These are phyloP conservation scores for Debaryomyces psychrophilus DNA, from an alignment of 1,139 yeast genomes.

Conservation along the genomic window DNA sequence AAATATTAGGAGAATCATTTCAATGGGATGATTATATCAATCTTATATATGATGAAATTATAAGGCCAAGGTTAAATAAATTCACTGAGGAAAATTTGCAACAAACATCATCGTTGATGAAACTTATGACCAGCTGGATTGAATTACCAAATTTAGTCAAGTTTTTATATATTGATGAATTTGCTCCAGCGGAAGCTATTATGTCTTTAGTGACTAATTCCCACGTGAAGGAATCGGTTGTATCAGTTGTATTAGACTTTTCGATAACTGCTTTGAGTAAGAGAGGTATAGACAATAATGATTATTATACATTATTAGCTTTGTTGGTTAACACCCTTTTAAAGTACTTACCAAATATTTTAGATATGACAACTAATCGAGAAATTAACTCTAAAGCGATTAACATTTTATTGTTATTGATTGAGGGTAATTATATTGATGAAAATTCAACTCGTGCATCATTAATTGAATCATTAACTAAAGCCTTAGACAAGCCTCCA, in stretches of 20 bases:
- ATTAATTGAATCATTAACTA: conserved; percentile 60
- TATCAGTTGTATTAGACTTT: conserved; percentile 59
- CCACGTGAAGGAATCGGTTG: conserved; percentile 69
- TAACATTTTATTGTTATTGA: conserved; percentile 54
- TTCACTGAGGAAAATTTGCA: conserved; percentile 81
- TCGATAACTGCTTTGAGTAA: conserved; percentile 45
- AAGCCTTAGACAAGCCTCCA: conserved; percentile 64
- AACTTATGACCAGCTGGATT: conserved; percentile 68
- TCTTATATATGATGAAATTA: conserved; percentile 53
- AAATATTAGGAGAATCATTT: conserved; percentile 46
- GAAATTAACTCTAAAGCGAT: conserved; percentile 59
- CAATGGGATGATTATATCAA: conserved; percentile 62
- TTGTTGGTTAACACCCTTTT: conserved; percentile 60
- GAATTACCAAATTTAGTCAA: conserved; percentile 49
- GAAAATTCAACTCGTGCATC: conserved; percentile 57
- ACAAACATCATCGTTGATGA: conserved; percentile 78
- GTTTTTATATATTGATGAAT: conserved; percentile 60
- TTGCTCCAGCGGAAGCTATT: conserved; percentile 57
- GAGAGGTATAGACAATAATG: conserved; percentile 45
- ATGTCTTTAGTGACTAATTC: conserved; percentile 55
- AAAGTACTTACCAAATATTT: conserved; percentile 51
- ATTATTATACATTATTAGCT: conserved; percentile 52
- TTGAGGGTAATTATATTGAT: conserved; percentile 62
- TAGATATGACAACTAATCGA: conserved; percentile 45
- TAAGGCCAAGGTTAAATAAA: conserved; percentile 65